Percentiles rank a stretch among this genome's conserved stretches.
Conservation (phyloP, 768 basidiomycete genomes). For the Collybia nuda region DNA sequence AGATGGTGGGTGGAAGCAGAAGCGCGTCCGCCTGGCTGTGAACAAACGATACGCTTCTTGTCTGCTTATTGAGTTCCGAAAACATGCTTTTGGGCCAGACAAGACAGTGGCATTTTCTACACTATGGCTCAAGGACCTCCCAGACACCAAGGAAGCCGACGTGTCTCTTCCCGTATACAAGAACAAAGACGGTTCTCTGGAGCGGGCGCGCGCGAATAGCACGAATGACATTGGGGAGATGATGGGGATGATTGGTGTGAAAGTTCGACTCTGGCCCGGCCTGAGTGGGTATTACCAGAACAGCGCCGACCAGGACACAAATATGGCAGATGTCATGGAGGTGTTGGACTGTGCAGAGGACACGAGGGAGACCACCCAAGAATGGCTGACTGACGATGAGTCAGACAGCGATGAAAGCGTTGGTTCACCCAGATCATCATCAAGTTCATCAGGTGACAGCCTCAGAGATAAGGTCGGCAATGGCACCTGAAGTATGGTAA, state of each 20-base stretch:
- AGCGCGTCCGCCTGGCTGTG: constrained; percentile 35
- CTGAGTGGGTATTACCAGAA: constrained; percentile 41
- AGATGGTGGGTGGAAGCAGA: constrained; percentile 33
- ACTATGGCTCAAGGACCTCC: constrained; percentile 44
- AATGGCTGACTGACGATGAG: constrained; percentile 21
- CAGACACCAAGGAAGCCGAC: constrained; percentile 30
- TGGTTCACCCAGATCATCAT: constrained; percentile 1
- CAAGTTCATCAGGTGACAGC: constrained; percentile 1
- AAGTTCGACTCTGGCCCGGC: constrained; percentile 38
- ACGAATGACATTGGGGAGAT: constrained; percentile 20
- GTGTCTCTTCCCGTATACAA: constrained; percentile 25
- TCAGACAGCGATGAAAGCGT: background rate
- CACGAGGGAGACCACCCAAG: constrained; percentile 22
- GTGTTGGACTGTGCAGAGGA: constrained; percentile 41
- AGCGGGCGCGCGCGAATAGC: constrained; percentile 26
- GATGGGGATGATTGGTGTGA: constrained; percentile 32
- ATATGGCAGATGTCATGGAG: constrained; percentile 40
- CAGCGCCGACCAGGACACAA: constrained; percentile 30
- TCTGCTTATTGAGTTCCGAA: constrained; percentile 36
- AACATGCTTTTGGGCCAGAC: constrained; percentile 30
- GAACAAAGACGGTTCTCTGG: constrained; percentile 19
- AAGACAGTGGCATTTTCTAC: constrained; percentile 33
- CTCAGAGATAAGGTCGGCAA: constrained; percentile 14
- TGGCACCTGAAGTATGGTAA: constrained; percentile 19
- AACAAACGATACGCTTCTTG: constrained; percentile 39